These are phyloP conservation scores for Microbotryomycetes sp. DNA, from an alignment of 1,284 basidiomycete species.

Conservation along the genomic window DNA sequence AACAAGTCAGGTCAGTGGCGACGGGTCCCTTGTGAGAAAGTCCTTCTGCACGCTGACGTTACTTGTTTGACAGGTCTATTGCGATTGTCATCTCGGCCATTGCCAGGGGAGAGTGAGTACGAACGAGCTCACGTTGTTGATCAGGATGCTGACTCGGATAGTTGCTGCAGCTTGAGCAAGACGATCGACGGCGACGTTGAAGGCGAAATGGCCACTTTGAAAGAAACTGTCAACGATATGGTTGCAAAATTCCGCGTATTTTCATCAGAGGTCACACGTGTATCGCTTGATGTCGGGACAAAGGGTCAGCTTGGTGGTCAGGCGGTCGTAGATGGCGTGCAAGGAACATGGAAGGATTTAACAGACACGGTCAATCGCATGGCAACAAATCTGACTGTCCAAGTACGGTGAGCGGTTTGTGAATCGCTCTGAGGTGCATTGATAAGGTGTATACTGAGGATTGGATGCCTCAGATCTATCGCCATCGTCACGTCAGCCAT, in stretches of 20 bases:
- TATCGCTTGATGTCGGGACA: slow-evolving; percentile 73
- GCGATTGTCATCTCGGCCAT: not conserved
- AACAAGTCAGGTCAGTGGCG: slow-evolving; percentile 28
- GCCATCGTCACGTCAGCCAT: slow-evolving; percentile 33
- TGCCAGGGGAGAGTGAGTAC: not conserved
- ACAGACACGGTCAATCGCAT: slow-evolving; percentile 62
- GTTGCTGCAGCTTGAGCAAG: slow-evolving; percentile 45
- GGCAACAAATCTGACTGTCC: slow-evolving; percentile 87
- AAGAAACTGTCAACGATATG: slow-evolving; percentile 97
- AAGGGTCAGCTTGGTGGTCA: slow-evolving; percentile 90
- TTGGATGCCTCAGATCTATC: slow-evolving; percentile 30
- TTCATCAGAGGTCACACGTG: slow-evolving; percentile 48
- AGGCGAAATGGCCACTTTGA: slow-evolving; percentile 81
- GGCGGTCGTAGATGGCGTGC: slow-evolving; percentile 83
- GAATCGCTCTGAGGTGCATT: not conserved
- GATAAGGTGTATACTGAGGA: too few relatives aligned
- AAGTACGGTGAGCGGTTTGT: slow-evolving; percentile 61
- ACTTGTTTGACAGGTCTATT: not conserved
- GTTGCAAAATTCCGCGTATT: slow-evolving; percentile 48
- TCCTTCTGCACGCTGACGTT: too few relatives aligned
- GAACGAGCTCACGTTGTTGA: not conserved
- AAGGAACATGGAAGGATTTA: slow-evolving; percentile 82
- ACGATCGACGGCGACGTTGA: slow-evolving; percentile 65
- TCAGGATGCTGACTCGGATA: too few relatives aligned
- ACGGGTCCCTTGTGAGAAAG: too few relatives aligned